phyloP scores from a whole-genome alignment of 2,329 filamentous ascomycete genomes.

The Colletotrichum sp. region DNA sequence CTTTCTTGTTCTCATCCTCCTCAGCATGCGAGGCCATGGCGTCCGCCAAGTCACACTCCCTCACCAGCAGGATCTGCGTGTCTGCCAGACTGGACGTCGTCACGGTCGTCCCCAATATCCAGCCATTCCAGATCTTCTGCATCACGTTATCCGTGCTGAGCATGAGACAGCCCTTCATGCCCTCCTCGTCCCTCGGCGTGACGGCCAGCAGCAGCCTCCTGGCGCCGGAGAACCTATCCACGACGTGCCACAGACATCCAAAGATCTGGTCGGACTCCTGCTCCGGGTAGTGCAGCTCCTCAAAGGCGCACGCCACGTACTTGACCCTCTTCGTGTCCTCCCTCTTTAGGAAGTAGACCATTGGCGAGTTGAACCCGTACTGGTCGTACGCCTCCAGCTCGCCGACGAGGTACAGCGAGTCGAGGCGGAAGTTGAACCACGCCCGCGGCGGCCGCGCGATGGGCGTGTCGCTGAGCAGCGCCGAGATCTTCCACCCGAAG shows the following conservation, averaged over 20 bases:
- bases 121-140: conserved; percentile 53
- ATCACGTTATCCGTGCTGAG: conserved; percentile 41
- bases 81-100: conserved; percentile 43
- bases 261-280: conserved; percentile 50
- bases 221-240: conserved; percentile 45
- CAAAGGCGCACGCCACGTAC: conserved; percentile 47
- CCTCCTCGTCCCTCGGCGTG: conserved; percentile 39
- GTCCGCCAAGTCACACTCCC: conserved; percentile 43
- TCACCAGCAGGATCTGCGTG: conserved; percentile 47
- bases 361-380: conserved; percentile 50
- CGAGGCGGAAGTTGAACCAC: conserved; percentile 53
- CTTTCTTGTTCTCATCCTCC: not conserved
- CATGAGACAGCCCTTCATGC: conserved; percentile 28
- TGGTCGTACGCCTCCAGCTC: conserved; percentile 52
- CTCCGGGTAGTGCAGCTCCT: conserved; percentile 46
- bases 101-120: conserved; percentile 44
- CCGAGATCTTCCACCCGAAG: conserved; percentile 51
- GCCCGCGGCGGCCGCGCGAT: conserved; percentile 38
- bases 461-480: conserved; percentile 37
- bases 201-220: conserved; percentile 44
- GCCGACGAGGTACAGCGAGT: conserved; percentile 51
- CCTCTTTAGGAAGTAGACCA: conserved; percentile 51
- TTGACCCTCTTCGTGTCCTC: conserved; percentile 47
- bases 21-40: conserved; percentile 27
- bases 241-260: conserved; percentile 50